Percentiles rank a stretch among this genome's conserved stretches.
phyloP scores from a whole-genome alignment of 2,329 filamentous ascomycete species.

The Eutypa lata region DNA sequence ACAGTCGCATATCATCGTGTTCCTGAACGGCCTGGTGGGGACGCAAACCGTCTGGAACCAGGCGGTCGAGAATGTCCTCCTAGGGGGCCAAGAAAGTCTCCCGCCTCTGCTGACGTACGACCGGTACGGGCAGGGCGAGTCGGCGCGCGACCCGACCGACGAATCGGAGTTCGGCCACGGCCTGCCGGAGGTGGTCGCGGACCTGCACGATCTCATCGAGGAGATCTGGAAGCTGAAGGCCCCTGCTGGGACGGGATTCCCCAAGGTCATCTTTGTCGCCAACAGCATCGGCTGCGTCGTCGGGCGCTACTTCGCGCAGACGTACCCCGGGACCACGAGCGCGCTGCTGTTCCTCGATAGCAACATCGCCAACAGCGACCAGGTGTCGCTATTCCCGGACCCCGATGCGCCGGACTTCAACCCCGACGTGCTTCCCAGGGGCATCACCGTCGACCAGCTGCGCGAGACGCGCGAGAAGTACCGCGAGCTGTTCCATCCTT shows the following conservation, averaged over 20 bases:
- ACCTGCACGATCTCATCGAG: conserved; percentile 41
- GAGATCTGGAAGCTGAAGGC: conserved; percentile 35
- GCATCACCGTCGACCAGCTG: conserved; percentile 32
- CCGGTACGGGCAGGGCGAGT: conserved; percentile 53
- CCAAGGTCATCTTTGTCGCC: conserved; percentile 43
- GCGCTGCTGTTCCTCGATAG: conserved; percentile 53
- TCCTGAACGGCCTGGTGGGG: conserved; percentile 25
- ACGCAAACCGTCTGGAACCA: conserved; percentile 22
- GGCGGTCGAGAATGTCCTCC: conserved; percentile 12
- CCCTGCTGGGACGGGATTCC: conserved; percentile 17
- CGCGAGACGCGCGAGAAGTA: conserved; percentile 33
- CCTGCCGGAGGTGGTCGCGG: conserved; percentile 36
- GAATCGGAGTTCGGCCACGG: conserved; percentile 46
- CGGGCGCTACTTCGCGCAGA: conserved; percentile 47
- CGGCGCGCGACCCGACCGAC: conserved; percentile 45
- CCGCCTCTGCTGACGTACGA: conserved; percentile 50
- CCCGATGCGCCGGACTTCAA: conserved; percentile 47
- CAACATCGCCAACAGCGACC: conserved; percentile 55
- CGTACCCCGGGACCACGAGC: conserved; percentile 41
- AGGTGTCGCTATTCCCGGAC: conserved; percentile 53
- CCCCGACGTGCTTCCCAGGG: conserved; percentile 32
- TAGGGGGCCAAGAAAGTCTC: too few species aligned
- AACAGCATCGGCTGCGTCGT: conserved; percentile 53
- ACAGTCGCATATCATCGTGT: conserved; percentile 18
- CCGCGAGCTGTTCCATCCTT: conserved; percentile 43